phyloP scores from a whole-genome alignment of 768 basidiomycete genomes.

The Amanita fuliginea region DNA sequence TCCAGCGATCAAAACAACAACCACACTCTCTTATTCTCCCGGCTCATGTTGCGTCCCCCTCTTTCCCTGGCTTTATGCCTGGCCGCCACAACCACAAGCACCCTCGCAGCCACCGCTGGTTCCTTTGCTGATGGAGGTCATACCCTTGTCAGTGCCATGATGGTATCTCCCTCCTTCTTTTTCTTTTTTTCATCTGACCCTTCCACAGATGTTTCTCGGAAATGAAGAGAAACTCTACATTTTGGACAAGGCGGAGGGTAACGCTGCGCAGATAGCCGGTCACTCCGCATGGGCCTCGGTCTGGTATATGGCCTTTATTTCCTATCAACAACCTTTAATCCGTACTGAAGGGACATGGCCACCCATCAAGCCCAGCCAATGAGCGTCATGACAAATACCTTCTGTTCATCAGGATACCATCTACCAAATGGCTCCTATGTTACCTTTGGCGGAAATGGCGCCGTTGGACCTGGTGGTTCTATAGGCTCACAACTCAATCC shows the following conservation, averaged over 20 bases:
- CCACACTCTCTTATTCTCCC: background rate
- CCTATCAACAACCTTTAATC: background rate
- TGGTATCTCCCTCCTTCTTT: slow-evolving; percentile 15
- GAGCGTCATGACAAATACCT: slow-evolving; percentile 64
- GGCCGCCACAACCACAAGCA: slow-evolving; percentile 12
- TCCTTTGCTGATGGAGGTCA: slow-evolving; percentile 25
- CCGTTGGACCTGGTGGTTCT: slow-evolving; percentile 54
- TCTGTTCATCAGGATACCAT: slow-evolving; percentile 79
- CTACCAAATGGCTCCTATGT: slow-evolving; percentile 69
- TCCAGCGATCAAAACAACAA: background rate
- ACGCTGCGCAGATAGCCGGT: slow-evolving; percentile 39
- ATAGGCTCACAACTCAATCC: slow-evolving; percentile 40
- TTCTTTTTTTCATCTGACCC: background rate
- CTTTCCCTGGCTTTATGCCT: slow-evolving; percentile 17
- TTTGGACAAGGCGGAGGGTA: slow-evolving; percentile 72
- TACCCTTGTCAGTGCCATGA: slow-evolving; percentile 27
- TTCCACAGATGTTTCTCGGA: slow-evolving; percentile 51
- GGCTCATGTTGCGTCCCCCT: slow-evolving; percentile 6
- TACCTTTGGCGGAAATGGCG: slow-evolving; percentile 72
- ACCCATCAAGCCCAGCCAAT: slow-evolving; percentile 50
- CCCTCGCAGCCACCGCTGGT: slow-evolving; percentile 19
- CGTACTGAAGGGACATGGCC: slow-evolving; percentile 41
- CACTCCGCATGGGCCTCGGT: slow-evolving; percentile 51
- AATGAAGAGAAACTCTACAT: slow-evolving; percentile 64
- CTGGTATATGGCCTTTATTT: background rate